Conservation (phyloP, 2,329 filamentous ascomycete genomes). For the Eurotiales sp. region DNA sequence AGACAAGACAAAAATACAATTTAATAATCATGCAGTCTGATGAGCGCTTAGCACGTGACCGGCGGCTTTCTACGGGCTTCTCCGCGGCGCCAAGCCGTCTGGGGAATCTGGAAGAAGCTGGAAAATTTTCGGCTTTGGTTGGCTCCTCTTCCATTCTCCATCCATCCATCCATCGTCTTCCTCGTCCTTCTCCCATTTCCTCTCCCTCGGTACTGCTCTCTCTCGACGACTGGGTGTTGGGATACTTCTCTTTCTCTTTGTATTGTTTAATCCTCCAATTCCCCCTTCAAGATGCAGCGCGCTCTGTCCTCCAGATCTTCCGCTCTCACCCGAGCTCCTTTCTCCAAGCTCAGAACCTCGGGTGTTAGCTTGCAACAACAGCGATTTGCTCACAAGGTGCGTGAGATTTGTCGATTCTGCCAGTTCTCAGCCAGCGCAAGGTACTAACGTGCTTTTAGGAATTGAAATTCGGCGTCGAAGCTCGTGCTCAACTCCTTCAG, state of each 20-base stretch:
- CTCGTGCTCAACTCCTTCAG: conserved; percentile 77
- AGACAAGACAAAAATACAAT: too few relatives aligned
- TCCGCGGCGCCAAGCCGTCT: conserved; percentile 38
- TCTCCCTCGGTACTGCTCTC: conserved; percentile 20
- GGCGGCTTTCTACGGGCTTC: conserved; percentile 37
- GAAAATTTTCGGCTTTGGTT: conserved; percentile 36
- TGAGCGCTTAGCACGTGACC: conserved; percentile 29
- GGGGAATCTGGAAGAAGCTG: conserved; percentile 37
- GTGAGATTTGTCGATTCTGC: conserved; percentile 19
- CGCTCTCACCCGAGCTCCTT: conserved; percentile 64
- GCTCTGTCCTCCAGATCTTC: conserved; percentile 83
- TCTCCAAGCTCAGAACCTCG: conserved; percentile 62
- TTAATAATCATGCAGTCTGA: too few relatives aligned
- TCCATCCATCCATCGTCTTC: conserved; percentile 27
- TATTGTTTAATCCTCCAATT: conserved; percentile 14
- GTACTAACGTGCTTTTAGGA: conserved; percentile 56
- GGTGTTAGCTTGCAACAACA: conserved; percentile 77
- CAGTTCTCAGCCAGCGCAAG: conserved; percentile 16
- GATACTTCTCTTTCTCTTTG: conserved; percentile 20
- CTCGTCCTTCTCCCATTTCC: conserved; percentile 17
- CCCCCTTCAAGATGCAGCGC: conserved; percentile 78
- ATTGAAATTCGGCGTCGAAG: conserved; percentile 97
- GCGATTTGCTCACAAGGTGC: conserved; percentile 95
- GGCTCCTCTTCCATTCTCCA: conserved; percentile 26
- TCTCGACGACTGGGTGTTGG: conserved; percentile 31